Base-by-base conservation (phyloP, 305 asterid species). In the Andrographis paniculata region DNA sequence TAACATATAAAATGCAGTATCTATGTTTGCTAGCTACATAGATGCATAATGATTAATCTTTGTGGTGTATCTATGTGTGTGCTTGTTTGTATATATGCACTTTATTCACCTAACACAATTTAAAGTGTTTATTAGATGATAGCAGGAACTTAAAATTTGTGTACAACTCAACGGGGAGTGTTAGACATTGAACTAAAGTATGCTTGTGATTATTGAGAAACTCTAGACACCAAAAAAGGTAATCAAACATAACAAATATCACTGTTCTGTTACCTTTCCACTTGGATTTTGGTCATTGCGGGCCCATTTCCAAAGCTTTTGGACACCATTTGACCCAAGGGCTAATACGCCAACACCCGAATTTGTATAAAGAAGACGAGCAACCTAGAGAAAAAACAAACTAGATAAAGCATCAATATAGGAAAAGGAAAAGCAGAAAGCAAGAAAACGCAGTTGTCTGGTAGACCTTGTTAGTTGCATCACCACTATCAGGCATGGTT, bases 291-390 rank as follows among this genome's bases (percentile, higher is more conserved):
- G 86, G 35, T 88, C 97, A 72, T 73, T 81, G 41, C 95, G 91
- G 55, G 67, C 87, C 97, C 97, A 88, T 66, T 84, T 88, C 97
- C 95, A 88, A 57, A 88, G 82, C 83, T 84, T 88, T 60, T 88
- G 97, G 60, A 78, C 79, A 58, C 93, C 94, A 72, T 88, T 88
- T 49, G 94, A 72, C 49, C 85, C 85, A 51, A 88, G 65, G 2
- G 97, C 97, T 52, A 88, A 74, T 36, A 88, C 53, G 85, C 85
- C 59, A 73, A 69, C 43, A 14, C 97, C 95, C 33, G 94, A 73
- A 67, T 84, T 88, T 31, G 95, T 84, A 60, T 82, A 88, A 22
- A 88, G 73, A 65, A 88, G 68, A 51, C 95, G 81, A 64, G 77
- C 76, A 51, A 88, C 80, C 97, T 87, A 68, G 35, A 70, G 24